Evolutionary conservation across 768 basidiomycete genomes (phyloP), one percentile per base, ranked within the genome.

Genomic region (Phaffia tasmanica): DNA sequence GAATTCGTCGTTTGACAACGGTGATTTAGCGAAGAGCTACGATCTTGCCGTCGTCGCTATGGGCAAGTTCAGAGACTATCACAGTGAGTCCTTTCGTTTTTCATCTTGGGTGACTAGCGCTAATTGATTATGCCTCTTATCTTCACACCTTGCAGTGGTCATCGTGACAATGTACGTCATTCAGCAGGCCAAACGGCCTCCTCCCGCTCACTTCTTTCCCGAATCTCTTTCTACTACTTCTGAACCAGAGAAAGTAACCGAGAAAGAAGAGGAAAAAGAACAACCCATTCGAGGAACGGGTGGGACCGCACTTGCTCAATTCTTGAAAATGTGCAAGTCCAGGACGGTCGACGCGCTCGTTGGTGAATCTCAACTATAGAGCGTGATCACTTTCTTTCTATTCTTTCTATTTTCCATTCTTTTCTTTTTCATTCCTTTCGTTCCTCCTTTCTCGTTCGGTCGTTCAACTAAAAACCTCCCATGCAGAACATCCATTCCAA

Each of bases 321-420:
- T 95, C 57, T 80, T 99, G 67, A 97, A 95, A 77, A 84, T 87
- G 23, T 89, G 88, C 16, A 82, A 94, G 66, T 93, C 95, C 71
- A 88, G 91, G 35, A 98, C 94, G 14, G 75, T 83, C 18, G 74
- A 73, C 51, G 76, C 77, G 14, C 70, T 76, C 69, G 65, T 79
- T 35, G 71, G 71, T 42, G 35, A 42, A 4, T 42, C 35, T 42
- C 11, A 42, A 42, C 11, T 11, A 42, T 42, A 42, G 35, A 25
- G 42, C 25, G 15, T 16, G 48, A n/a, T 8, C 32, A 47, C 59
- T 35, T 18, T 60, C 23, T 47, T 49, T 23, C 27, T 61, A 23
- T 49, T 62, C 23, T 48, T 4, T 62, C 15, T 5, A 21, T 48
- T 50, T 61, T 1, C 16, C 29, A 47, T 35, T 50, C 51, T 62